Conservation (phyloP, 352 stramenopile genomes). For the Globisporangium spiculum region DNA sequence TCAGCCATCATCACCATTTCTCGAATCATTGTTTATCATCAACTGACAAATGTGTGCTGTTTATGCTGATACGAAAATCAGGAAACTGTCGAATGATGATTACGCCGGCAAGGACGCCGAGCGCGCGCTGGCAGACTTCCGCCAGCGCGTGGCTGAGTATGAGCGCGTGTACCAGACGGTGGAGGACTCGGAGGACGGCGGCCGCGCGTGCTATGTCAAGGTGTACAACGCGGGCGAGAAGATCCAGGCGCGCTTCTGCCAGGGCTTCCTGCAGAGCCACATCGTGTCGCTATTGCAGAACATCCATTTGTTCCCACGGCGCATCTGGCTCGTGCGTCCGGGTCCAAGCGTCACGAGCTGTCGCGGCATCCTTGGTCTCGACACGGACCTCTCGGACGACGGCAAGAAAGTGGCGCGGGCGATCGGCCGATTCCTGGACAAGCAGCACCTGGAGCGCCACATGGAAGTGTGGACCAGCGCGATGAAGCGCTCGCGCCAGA, state of each 20-base stretch:
- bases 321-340: constrained; percentile 89
- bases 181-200: constrained; percentile 79
- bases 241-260: constrained; percentile 85
- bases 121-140: constrained; percentile 87
- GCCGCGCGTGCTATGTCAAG: constrained; percentile 90
- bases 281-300: constrained; percentile 89
- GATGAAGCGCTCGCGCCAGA: constrained; percentile 83
- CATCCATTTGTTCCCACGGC: constrained; percentile 88
- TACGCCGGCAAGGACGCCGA: constrained; percentile 85
- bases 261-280: constrained; percentile 86
- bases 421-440: constrained; percentile 85
- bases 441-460: constrained; percentile 62
- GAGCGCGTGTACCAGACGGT: constrained; percentile 92
- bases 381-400: constrained; percentile 79
- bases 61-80: constrained; percentile 20
- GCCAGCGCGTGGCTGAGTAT: constrained; percentile 89
- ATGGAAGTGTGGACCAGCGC: constrained; percentile 80
- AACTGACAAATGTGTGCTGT: constrained; percentile 2
- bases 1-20: not conserved
- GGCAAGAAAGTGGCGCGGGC: constrained; percentile 75
- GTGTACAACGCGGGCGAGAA: constrained; percentile 92
- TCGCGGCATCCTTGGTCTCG: constrained; percentile 74
- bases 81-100: constrained; percentile 87
- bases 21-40: constrained; percentile 15
- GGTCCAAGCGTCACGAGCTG: constrained; percentile 78